phyloP scores from a whole-genome alignment of 1,284 basidiomycete species.

The Laetiporus sulphureus region DNA sequence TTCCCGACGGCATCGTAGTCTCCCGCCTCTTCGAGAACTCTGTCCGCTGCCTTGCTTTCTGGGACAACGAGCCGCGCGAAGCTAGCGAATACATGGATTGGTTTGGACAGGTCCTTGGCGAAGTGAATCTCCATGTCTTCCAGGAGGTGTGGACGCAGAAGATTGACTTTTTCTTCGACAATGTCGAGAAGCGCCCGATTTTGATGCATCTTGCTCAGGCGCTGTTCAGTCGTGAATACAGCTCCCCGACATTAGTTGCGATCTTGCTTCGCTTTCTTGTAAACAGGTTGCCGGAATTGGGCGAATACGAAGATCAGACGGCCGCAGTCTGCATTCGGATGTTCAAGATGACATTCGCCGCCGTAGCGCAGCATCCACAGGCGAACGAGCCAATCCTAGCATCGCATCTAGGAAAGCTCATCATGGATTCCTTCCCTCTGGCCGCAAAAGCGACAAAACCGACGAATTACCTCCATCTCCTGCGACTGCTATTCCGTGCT shows the following conservation, averaged over 20 bases:
- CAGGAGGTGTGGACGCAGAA: conserved; percentile 93
- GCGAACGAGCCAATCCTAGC: conserved; percentile 91
- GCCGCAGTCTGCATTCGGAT: conserved; percentile 82
- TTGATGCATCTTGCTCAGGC: conserved; percentile 86
- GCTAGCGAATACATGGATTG: conserved; percentile 86
- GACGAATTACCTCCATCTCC: conserved; percentile 90
- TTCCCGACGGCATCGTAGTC: conserved; percentile 85
- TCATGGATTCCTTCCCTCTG: conserved; percentile 96
- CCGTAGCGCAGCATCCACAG: conserved; percentile 75
- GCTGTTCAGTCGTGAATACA: conserved; percentile 79
- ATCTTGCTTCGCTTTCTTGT: conserved; percentile 90
- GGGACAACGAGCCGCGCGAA: conserved; percentile 76
- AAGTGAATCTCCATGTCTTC: conserved; percentile 87
- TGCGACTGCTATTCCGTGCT: conserved; percentile 91
- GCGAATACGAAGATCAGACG: conserved; percentile 79
- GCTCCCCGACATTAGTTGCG: conserved; percentile 88
- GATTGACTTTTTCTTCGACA: conserved; percentile 84
- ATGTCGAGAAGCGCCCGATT: conserved; percentile 69
- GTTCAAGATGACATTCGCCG: conserved; percentile 96
- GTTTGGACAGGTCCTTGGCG: conserved; percentile 72
- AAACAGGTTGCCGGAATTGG: conserved; percentile 77
- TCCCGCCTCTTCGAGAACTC: conserved; percentile 85
- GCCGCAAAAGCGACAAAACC: conserved; percentile 91
- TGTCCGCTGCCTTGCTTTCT: conserved; percentile 81
- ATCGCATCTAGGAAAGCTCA: conserved; percentile 86